These are phyloP conservation scores for Ulvella scutata DNA, from an alignment of 139 green algal species.

Conservation along the genomic window DNA sequence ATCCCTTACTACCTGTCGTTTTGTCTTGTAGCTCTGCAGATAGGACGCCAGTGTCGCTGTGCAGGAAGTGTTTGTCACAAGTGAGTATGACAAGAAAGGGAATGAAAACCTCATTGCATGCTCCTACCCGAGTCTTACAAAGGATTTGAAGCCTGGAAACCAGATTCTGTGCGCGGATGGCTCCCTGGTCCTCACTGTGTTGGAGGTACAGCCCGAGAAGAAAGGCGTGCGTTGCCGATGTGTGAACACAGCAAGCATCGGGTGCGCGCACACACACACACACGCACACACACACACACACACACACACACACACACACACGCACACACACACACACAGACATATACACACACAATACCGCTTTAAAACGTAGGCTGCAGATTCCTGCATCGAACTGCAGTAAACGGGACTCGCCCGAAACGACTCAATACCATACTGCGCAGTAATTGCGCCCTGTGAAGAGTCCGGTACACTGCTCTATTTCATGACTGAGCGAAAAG, in stretches of 20 bases:
- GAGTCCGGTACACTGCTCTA: too few relatives aligned
- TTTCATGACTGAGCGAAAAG: too few relatives aligned
- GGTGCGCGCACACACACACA: conserved; percentile 31
- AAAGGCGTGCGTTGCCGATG: conserved; percentile 61
- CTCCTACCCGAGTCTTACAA: conserved; percentile 75
- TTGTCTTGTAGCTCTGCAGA: too few relatives aligned
- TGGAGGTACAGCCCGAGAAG: conserved; percentile 49
- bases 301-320: background rate
- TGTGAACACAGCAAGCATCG: conserved; percentile 89
- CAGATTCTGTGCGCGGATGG: conserved; percentile 89
- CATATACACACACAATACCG: too few relatives aligned
- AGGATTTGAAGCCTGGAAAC: conserved; percentile 70
- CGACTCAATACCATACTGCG: too few relatives aligned
- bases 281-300: background rate
- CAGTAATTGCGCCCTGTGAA: too few relatives aligned
- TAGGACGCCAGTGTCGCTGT: background rate
- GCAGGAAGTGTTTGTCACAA: conserved; percentile 81
- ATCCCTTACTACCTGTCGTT: background rate
- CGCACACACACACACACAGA: too few relatives aligned
- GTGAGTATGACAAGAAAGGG: conserved; percentile 75
- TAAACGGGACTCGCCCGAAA: too few relatives aligned
- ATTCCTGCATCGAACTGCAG: too few relatives aligned
- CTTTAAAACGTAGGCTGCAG: too few relatives aligned
- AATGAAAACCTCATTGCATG: conserved; percentile 60
- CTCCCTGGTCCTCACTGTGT: conserved; percentile 76